A percentile compares a stretch with the other conserved stretches of the same genome.
Conservation (phyloP, 139 green algal genomes). For the Chlorella sorokiniana region DNA sequence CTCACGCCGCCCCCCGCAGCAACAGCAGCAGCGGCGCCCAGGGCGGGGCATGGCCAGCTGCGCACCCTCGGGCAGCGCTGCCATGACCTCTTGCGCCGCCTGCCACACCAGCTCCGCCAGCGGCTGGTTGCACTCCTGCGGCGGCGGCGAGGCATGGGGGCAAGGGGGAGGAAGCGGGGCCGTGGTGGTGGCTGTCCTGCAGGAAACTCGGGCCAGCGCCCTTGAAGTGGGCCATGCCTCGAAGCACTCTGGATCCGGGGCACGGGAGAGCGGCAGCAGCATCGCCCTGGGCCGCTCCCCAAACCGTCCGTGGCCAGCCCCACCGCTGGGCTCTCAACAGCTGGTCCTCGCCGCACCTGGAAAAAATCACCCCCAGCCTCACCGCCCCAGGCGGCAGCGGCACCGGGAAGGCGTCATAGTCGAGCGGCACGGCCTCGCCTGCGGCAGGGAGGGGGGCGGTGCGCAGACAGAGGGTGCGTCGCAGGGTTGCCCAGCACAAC, state of each 20-base stretch:
- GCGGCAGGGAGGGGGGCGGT: too few species aligned
- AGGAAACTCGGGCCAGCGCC: too few species aligned
- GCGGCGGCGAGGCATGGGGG: not conserved
- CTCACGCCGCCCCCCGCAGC: too few species aligned
- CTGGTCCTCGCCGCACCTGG: not conserved
- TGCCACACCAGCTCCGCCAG: slow-evolving; percentile 5
- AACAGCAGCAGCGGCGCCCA: too few species aligned
- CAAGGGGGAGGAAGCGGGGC: not conserved
- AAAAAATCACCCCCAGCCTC: slow-evolving; percentile 44
- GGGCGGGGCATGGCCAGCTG: not conserved
- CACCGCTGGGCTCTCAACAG: too few species aligned
- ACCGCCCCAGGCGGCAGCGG: slow-evolving; percentile 46
- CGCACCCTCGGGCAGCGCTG: slow-evolving; percentile 17
- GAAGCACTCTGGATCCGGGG: too few species aligned
- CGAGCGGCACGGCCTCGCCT: slow-evolving; percentile 33
- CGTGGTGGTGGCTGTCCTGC: too few species aligned
- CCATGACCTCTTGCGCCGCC: slow-evolving; percentile 33
- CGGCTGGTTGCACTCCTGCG: slow-evolving; percentile 30
- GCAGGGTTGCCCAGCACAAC: too few species aligned
- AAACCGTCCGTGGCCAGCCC: too few species aligned
- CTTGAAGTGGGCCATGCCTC: not conserved
- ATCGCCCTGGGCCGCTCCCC: too few species aligned
- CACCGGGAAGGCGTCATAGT: slow-evolving; percentile 48
- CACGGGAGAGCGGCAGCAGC: too few species aligned
- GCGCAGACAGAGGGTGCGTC: too few species aligned